Conservation (phyloP, 371 early-diverging fungal species). For the Batrachochytrium dendrobatidis region DNA sequence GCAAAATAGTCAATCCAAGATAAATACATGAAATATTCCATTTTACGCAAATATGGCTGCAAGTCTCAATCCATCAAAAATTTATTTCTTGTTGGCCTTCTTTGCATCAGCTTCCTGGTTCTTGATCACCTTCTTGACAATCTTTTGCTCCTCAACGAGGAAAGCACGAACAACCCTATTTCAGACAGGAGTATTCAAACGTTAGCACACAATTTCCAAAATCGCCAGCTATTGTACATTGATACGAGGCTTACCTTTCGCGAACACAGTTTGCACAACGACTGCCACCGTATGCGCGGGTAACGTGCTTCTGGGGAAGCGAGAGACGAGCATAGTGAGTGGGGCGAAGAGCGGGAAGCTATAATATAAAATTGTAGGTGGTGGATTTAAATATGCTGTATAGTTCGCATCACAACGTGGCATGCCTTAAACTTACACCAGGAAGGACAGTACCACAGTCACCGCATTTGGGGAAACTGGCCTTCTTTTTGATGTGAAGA, state of each 20-base stretch:
- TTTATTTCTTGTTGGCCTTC: conserved; percentile 27
- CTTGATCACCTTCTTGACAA: conserved; percentile 96
- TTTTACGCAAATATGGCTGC: too few relatives aligned
- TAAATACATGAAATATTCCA: too few relatives aligned
- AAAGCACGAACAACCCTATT: conserved; percentile 90
- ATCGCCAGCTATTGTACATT: too few relatives aligned
- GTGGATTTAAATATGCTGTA: background rate
- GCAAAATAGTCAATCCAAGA: too few relatives aligned
- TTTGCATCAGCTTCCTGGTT: conserved; percentile 49
- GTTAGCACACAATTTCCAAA: too few relatives aligned
- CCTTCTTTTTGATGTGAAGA: conserved; percentile 90
- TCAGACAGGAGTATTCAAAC: background rate
- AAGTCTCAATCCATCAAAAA: too few relatives aligned
- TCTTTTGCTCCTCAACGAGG: conserved; percentile 99
- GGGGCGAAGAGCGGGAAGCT: conserved; percentile 90
- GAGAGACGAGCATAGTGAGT: conserved; percentile 82
- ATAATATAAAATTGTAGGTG: conserved; percentile 6
- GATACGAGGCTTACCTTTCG: conserved; percentile 62
- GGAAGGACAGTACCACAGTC: conserved; percentile 88
- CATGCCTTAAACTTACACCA: conserved; percentile 75
- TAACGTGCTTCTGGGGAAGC: conserved; percentile 88
- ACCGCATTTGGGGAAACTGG: conserved; percentile 91
- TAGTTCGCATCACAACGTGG: too few relatives aligned
- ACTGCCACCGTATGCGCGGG: conserved; percentile 95
- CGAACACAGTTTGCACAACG: conserved; percentile 92